Evolutionary conservation across 2,329 filamentous ascomycete genomes (phyloP).

Genomic region (Trichoderma citrinoviride): DNA sequence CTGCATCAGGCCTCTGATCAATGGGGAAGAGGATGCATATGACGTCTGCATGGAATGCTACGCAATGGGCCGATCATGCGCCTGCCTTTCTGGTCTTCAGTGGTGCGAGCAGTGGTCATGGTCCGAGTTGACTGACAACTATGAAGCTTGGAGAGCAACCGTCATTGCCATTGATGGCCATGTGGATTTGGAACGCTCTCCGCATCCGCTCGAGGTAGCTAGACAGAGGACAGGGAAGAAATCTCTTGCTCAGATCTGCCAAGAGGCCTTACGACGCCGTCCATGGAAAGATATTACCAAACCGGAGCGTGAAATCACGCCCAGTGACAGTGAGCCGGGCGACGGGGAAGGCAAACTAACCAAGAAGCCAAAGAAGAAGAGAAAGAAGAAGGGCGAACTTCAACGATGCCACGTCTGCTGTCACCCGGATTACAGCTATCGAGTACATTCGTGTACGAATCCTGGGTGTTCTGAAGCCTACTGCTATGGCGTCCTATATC

Average conservation of each 20-base stretch:
- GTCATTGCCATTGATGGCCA: constrained; percentile 72
- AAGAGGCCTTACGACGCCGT: constrained; percentile 75
- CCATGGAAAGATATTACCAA: constrained; percentile 82
- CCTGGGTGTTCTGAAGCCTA: constrained; percentile 70
- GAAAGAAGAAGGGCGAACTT: constrained; percentile 51
- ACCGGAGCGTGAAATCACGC: constrained; percentile 48
- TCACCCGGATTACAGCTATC: constrained; percentile 77
- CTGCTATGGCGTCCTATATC: constrained; percentile 90
- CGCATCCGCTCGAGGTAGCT: constrained; percentile 68
- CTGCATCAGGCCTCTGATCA: constrained; percentile 66
- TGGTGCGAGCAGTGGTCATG: constrained; percentile 96
- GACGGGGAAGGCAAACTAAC: constrained; percentile 62
- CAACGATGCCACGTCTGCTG: constrained; percentile 79
- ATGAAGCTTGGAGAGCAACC: constrained; percentile 79
- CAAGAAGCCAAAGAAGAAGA: constrained; percentile 56
- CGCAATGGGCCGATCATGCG: constrained; percentile 92
- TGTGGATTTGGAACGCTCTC: constrained; percentile 63
- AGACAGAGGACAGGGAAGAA: constrained; percentile 67
- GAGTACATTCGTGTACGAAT: constrained; percentile 74
- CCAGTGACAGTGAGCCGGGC: constrained; percentile 52
- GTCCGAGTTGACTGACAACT: constrained; percentile 71
- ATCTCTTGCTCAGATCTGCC: constrained; percentile 87
- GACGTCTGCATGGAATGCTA: constrained; percentile 99
- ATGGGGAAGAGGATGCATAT: constrained; percentile 77
- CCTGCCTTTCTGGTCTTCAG: constrained; percentile 76